Base-by-base conservation (phyloP, 352 stramenopile genomes). In the Phytopythium mirpurense region DNA sequence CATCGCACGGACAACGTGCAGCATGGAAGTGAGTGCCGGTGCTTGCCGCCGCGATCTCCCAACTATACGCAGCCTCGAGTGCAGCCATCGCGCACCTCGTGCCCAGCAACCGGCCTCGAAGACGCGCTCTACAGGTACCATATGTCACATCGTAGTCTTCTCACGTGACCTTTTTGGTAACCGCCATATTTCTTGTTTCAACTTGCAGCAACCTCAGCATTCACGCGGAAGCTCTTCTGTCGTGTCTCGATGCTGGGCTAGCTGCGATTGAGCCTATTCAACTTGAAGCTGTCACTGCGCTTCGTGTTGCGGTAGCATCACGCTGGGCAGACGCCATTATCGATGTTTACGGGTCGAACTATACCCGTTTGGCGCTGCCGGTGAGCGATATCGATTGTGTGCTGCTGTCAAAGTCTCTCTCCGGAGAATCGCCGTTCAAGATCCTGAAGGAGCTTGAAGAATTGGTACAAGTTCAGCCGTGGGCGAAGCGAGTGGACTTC, bases 341-440 rank as follows among this genome's bases (percentile, higher is more conserved):
- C 31, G 96, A 98, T 51, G 75, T 98, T 18, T 99, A 98, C 60
- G 96, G 96, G 23, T 98, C 94, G 29, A 98, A 93, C 65, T 96
- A 96, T 41, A 99, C 95, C 1, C 83, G 86, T n/a, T 72, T 99
- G 19, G 88, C 95, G 37, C 74, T 99, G 26, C 96, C 96, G 14
- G 86, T 73, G 35, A 98, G 95, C 56, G 96, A 99, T 76, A 76
- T 99, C 21, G 96, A 99, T 68, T 96, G 98, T 49, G 95, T 99
- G 12, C 77, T 97, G 48, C 70, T 96, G 23, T 84, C 91, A 35
- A 89, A 88, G 41, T 88, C 95, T 6, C 75, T 86, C 8, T 48
- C 42, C 16, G 83, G 86, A 63, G 81, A 83, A 44, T 72, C 73
- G 18, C 90, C 96, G n/a, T 70, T 87, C 23, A 70, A 73, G 5